Conservation (phyloP, 2,329 filamentous ascomycete species). For the Onygenales sp. region DNA sequence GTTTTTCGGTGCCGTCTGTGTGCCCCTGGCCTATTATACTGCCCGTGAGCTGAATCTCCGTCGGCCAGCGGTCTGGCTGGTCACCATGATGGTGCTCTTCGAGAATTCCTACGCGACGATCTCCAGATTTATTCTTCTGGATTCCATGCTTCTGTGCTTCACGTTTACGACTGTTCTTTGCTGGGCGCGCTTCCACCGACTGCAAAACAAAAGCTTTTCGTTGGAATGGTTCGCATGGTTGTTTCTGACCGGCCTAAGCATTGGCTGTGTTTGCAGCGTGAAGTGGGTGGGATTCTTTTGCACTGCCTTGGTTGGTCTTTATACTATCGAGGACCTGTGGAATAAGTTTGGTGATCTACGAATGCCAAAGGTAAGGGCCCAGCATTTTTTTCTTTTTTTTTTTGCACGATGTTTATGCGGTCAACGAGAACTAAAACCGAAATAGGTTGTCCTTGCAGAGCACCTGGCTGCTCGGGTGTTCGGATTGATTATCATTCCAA, state of each 20-base stretch:
- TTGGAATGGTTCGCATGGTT: slow-evolving; percentile 93
- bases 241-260: slow-evolving; percentile 84
- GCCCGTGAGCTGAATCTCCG: slow-evolving; percentile 82
- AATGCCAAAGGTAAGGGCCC: slow-evolving; percentile 62
- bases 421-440: slow-evolving; percentile 18
- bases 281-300: slow-evolving; percentile 97
- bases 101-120: slow-evolving; percentile 99
- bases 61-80: slow-evolving; percentile 82
- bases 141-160: slow-evolving; percentile 97
- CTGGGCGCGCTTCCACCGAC: slow-evolving; percentile 92
- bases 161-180: slow-evolving; percentile 96
- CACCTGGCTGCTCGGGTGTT: slow-evolving; percentile 74
- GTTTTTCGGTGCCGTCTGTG: slow-evolving; percentile 82
- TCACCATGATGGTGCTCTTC: slow-evolving; percentile 93
- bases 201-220: slow-evolving; percentile 77
- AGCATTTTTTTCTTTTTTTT: background rate
- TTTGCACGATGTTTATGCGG: slow-evolving; percentile 7
- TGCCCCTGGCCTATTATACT: slow-evolving; percentile 92
- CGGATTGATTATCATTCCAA: slow-evolving; percentile 78
- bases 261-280: slow-evolving; percentile 96
- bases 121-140: slow-evolving; percentile 92
- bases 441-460: slow-evolving; percentile 55
- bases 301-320: slow-evolving; percentile 87
- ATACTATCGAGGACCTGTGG: slow-evolving; percentile 95
- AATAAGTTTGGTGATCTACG: slow-evolving; percentile 91